Base-by-base conservation (phyloP, 139 green algal species). In the Coccomyxa sp. region DNA sequence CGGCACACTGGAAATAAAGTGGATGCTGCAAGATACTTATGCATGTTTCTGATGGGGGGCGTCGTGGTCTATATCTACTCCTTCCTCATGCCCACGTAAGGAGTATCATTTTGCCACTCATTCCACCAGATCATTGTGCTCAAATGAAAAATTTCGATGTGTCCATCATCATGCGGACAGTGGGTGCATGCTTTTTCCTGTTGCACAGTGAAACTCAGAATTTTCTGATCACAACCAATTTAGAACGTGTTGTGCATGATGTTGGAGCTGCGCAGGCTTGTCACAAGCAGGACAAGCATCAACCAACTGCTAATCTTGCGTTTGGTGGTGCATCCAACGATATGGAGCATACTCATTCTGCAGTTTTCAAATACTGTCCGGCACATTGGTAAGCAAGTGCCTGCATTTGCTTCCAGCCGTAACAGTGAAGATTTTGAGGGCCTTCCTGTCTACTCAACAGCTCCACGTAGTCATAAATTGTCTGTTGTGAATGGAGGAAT, bases 281-380 rank as follows among this genome's bases (percentile, higher is more conserved):
- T 84, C 1, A 84, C 81, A 30, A 75, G 15, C 10, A 58, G 76
- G 21, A 66, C 82, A 16, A 77, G 51, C 7, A 17, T 76, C 32
- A 31, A 30, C 10, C 82, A 85, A 25, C 38, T 82, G 76, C 75
- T 85, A 23, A 58, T 91, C 25, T 11, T 88, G 23, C 86, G 88
- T 23, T 25, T 90, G n/a, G n/a, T 88, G 9, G 66, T 90, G 27
- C 88, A 91, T 60, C 88, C 88, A 31, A 25, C 32, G 23, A 79
- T 91, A 14, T 91, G 88, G 88, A 15, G 13, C 7, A 14, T 85
- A 38, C 51, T 87, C 13, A 58, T 84, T 0, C 76, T 86, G 60
- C 76, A 81, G 58, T 88, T 90, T 51, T 68, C 81, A 0, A 76
- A 85, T 21, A 77, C 77, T 10, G 76, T 30, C 59, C 58, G 76